phyloP scores from a whole-genome alignment of 768 basidiomycete species.

The Macrocybe gigantea region DNA sequence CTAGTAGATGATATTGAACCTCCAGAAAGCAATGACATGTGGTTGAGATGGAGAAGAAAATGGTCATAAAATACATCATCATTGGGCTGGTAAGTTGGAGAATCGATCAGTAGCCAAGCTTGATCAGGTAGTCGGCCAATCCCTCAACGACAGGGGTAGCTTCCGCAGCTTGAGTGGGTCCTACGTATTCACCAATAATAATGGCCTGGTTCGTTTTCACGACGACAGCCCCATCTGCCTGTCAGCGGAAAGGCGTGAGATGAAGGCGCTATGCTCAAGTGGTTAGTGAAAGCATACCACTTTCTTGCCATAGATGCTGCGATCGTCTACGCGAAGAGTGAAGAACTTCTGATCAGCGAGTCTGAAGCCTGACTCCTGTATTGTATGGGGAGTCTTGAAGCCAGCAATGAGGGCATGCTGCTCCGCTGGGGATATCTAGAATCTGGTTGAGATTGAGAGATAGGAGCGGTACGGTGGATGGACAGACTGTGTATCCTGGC shows the following conservation, averaged over 20 bases:
- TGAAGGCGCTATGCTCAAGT: background rate
- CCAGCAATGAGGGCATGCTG: conserved; percentile 50
- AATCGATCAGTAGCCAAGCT: conserved; percentile 36
- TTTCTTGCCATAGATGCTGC: conserved; percentile 75
- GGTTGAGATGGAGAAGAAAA: no score
- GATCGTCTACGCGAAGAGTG: conserved; percentile 39
- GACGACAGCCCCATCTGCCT: conserved; percentile 72
- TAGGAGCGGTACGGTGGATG: background rate
- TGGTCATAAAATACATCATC: no score
- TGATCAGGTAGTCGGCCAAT: conserved; percentile 76
- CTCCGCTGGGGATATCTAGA: conserved; percentile 59
- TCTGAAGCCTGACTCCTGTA: conserved; percentile 55
- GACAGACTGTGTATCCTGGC: conserved; percentile 51
- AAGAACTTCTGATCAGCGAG: conserved; percentile 75
- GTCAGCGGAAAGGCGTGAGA: background rate
- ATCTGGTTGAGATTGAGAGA: conserved; percentile 1
- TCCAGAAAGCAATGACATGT: no score
- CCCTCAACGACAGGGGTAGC: conserved; percentile 57
- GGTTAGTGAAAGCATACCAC: conserved; percentile 38
- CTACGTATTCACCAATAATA: conserved; percentile 68
- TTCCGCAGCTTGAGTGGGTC: conserved; percentile 63
- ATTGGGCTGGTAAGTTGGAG: no score
- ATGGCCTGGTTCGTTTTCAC: conserved; percentile 85
- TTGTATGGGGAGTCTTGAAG: conserved; percentile 32
- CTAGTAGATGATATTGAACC: no score